Percentiles rank a stretch among this genome's conserved stretches.
phyloP scores from a whole-genome alignment of 768 basidiomycete species.

The Phlegmacium glaucopus region DNA sequence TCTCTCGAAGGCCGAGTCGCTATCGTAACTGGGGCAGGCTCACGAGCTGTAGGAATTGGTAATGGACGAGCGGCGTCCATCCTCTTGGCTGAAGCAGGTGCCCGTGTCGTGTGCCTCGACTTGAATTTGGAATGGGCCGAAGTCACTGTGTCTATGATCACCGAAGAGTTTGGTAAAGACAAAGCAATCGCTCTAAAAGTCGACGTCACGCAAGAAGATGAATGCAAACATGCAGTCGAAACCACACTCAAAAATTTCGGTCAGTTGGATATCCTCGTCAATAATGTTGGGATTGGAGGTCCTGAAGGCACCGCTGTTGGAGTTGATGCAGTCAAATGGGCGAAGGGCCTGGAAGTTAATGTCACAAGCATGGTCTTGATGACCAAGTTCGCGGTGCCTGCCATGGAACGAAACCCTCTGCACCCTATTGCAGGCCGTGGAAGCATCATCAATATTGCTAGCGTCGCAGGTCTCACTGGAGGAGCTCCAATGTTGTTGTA shows the following conservation, averaged over 20 bases:
- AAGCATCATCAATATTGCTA: slow-evolving; percentile 39
- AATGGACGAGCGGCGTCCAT: slow-evolving; percentile 41
- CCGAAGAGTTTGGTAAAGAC: slow-evolving; percentile 30
- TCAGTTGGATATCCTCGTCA: slow-evolving; percentile 40
- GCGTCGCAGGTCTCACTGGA: slow-evolving; percentile 34
- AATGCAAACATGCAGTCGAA: slow-evolving; percentile 36
- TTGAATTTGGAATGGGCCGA: slow-evolving; percentile 33
- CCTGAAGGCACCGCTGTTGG: slow-evolving; percentile 36
- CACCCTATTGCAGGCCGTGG: slow-evolving; percentile 31
- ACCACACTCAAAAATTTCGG: slow-evolving; percentile 31
- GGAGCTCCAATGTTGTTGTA: slow-evolving; percentile 39
- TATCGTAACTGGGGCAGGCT: slow-evolving; percentile 41
- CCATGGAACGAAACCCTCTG: slow-evolving; percentile 34
- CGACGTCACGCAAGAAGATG: slow-evolving; percentile 32
- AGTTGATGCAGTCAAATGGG: slow-evolving; percentile 33
- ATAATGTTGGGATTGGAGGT: slow-evolving; percentile 39
- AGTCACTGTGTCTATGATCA: slow-evolving; percentile 37
- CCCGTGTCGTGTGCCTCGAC: slow-evolving; percentile 34
- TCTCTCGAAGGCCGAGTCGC: slow-evolving; percentile 32
- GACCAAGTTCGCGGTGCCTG: slow-evolving; percentile 39
- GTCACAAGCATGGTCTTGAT: slow-evolving; percentile 44
- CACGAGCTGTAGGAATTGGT: slow-evolving; percentile 35
- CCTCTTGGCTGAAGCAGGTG: slow-evolving; percentile 39
- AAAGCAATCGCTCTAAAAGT: slow-evolving; percentile 30
- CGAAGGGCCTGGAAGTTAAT: slow-evolving; percentile 33